Evolutionary conservation across 2,329 filamentous ascomycete genomes (phyloP), one percentile per base, ranked within the genome.

Genomic region (Fusarium globosum): DNA sequence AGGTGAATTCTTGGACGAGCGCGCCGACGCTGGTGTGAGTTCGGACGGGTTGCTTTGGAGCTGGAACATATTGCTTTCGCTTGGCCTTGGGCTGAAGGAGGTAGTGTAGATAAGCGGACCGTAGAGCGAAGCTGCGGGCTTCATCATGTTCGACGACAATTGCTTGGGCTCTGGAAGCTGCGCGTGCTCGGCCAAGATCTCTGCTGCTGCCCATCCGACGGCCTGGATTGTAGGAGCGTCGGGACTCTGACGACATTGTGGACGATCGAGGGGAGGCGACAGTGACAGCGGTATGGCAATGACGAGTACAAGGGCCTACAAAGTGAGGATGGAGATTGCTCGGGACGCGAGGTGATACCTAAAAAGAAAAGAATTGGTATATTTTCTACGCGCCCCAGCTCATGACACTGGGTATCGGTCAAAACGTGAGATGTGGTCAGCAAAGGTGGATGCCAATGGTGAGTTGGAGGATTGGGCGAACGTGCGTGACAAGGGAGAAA

Each of bases 81-180:
- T 96, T 96, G 79, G 94, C 89, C 79, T 95, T 93, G 72, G 96
- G 96, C 81, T 97, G 95, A 59, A 99, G 89, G 49, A 98, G 91
- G 83, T 99, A 97, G 82, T 96, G 89, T 66, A 99, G 92, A 83
- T 94, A 98, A 76, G 96, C 96, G 76, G 94, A 92, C 71, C 96
- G 93, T 61, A 99, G 90, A 77, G 95, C 95, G 84, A 94, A 97
- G 72, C 91, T 93, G 84, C 97, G 97, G 80, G 94, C 95, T 83
- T 98, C 94, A 77, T 97, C 93, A 81, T 90, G 87, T 76, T 86
- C 88, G 73, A 91, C 86, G 61, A 85, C 82, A 58, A 85, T 80
- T 55, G 84, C 81, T 69, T 86, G 84, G 52, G 84, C 82, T 71
- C 82, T 84, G 53, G 89, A 90, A 39, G 80, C 78, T 15, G 84